A percentile compares a stretch with the other conserved stretches of the same genome.
phyloP scores from a whole-genome alignment of 768 basidiomycete species.

The Terana coerulea region DNA sequence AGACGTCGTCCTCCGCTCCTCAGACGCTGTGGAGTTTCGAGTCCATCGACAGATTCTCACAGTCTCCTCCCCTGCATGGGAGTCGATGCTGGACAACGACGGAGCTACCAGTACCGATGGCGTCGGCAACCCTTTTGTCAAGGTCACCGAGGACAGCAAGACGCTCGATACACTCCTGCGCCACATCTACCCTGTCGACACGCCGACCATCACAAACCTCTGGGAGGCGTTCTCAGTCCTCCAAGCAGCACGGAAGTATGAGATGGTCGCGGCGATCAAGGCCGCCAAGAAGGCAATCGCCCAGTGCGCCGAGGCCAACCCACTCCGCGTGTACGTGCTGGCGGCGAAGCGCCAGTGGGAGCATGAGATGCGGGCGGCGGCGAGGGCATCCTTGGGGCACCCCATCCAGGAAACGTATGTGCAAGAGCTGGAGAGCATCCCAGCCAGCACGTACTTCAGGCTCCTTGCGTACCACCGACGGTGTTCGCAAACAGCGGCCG shows the following conservation, averaged over 20 bases:
- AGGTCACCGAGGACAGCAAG: conserved; percentile 16
- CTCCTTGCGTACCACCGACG: conserved; percentile 39
- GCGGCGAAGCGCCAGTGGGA: not conserved
- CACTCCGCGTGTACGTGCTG: conserved; percentile 6
- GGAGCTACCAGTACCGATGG: not conserved
- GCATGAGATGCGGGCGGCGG: conserved; percentile 5
- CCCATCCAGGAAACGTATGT: conserved; percentile 19
- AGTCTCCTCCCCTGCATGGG: conserved; percentile 38
- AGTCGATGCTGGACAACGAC: not conserved
- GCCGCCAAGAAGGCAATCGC: not conserved
- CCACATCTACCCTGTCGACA: conserved; percentile 17
- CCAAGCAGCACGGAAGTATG: conserved; percentile 23
- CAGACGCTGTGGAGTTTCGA: conserved; percentile 39
- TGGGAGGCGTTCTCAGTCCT: conserved; percentile 15
- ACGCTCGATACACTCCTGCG: conserved; percentile 20
- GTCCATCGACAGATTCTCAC: conserved; percentile 53
- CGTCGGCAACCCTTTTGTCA: conserved; percentile 6
- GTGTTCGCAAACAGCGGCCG: conserved; percentile 28
- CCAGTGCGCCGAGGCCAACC: not conserved
- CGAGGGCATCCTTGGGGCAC: not conserved
- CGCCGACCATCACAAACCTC: conserved; percentile 9
- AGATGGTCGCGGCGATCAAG: conserved; percentile 9
- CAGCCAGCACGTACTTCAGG: conserved; percentile 37
- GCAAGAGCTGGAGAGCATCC: conserved; percentile 38
- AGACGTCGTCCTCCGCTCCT: conserved; percentile 41